Base-by-base conservation (phyloP, 2,329 filamentous ascomycete genomes). In the Chrysoporthe austroafricana region DNA sequence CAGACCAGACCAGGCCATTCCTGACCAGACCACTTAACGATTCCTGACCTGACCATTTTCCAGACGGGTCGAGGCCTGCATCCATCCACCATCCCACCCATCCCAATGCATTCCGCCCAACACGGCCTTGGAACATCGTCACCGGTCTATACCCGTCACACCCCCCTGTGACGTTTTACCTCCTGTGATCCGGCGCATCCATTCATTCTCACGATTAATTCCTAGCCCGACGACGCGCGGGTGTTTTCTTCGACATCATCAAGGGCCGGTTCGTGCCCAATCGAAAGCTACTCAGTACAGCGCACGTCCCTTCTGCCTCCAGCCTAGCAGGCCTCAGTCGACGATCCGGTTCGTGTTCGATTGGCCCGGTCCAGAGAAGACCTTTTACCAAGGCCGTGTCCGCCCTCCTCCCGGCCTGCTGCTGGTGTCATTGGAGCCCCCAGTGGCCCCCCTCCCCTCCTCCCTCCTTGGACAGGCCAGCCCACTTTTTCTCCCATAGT, bases 401-500 rank as follows among this genome's bases (percentile, higher is more conserved):
- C 14, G 6, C 59, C 43, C 26, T 46, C 42, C 16, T 44, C n/a
- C 8, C n/a, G 26, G 50, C 32, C 48, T 8, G 48, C 59, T 66
- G 58, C 32, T 69, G 64, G 64, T 62, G 54, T 63, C 61, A 66
- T 69, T 44, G 54, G 63, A 63, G 57, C 44, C 66, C 26, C 26
- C 26, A 26, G 26, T 26, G 26, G 26, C 26, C 26, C 26, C 62
- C 56, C 66, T 44, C 59, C 60, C 32, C 63, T 46, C 9, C 32
- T 60, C 57, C 36, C 61, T 63, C 61, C 50, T 21, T 58, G 62
- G 57, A 68, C 62, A 32, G 26, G 8, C 64, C 67, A 69, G 50
- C 67, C 67, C 67, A 69, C 67, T 67, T 69, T 69, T 39, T 69
- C 64, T 52, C 64, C 61, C 62, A 69, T 44, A 26, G 26, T 26